These are phyloP conservation scores for Linnemannia hyalina DNA, from an alignment of 192 early-diverging fungal genomes.

Conservation along the genomic window DNA sequence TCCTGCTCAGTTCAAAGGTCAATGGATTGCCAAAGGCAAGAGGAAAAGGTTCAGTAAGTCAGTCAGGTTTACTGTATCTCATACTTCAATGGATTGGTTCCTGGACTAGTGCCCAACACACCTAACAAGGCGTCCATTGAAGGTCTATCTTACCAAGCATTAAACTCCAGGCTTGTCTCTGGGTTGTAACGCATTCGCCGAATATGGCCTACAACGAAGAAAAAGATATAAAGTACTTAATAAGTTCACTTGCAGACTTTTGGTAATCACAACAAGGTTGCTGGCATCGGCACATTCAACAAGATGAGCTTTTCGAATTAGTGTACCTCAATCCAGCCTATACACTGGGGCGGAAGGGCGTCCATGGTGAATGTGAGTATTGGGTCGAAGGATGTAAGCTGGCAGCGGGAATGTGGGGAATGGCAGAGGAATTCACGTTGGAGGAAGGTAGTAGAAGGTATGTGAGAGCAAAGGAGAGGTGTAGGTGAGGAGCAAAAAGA, in stretches of 20 bases:
- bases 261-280: background rate
- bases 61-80: background rate
- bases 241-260: background rate
- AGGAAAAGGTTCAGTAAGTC: background rate
- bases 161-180: constrained; percentile 55
- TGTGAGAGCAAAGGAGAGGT: constrained; percentile 13
- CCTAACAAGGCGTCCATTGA: background rate
- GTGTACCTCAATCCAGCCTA: constrained; percentile 49
- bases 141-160: constrained; percentile 39
- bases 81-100: background rate
- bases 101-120: background rate
- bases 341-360: constrained; percentile 28
- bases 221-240: background rate
- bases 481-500: background rate
- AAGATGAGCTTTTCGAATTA: background rate
- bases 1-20: constrained; percentile 30
- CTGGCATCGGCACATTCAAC: background rate
- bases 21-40: background rate
- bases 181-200: constrained; percentile 63
- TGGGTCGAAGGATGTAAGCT: background rate
- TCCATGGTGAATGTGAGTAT: constrained; percentile 29
- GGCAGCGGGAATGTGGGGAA: background rate
- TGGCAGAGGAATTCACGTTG: background rate
- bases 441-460: background rate
- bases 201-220: constrained; percentile 54